These are phyloP conservation scores for Malus orientalis DNA, from an alignment of 306 rosid genomes.

Conservation along the genomic window DNA sequence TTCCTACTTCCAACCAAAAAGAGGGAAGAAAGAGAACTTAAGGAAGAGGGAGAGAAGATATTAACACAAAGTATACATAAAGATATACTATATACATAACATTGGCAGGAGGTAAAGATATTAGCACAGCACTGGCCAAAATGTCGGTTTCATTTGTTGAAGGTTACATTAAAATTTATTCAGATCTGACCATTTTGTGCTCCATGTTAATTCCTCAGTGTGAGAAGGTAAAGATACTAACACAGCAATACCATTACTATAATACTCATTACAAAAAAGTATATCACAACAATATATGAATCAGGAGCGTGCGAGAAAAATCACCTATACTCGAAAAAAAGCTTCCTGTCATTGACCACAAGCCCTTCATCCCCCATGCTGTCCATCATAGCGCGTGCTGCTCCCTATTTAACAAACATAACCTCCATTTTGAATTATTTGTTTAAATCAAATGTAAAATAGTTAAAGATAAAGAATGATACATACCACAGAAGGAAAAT, in stretches of 20 bases:
- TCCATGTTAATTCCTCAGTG: background rate
- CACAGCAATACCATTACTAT: background rate
- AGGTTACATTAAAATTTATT: background rate
- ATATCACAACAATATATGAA: background rate
- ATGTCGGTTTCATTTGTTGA: background rate
- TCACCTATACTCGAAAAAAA: slow-evolving; percentile 89
- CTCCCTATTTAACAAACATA: slow-evolving; percentile 57
- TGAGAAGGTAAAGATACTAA: background rate
- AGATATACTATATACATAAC: background rate
- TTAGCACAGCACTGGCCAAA: background rate
- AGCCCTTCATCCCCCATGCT: slow-evolving; percentile 80
- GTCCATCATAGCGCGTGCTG: slow-evolving; percentile 88
- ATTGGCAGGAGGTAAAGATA: background rate
- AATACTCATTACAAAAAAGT: background rate
- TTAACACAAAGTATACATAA: background rate
- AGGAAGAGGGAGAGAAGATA: background rate
- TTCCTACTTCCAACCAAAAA: background rate
- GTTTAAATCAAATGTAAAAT: slow-evolving; percentile 8
- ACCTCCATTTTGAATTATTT: slow-evolving; percentile 11
- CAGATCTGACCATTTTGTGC: background rate
- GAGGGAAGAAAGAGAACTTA: background rate
- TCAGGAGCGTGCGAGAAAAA: background rate
- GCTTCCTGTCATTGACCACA: slow-evolving; percentile 79
- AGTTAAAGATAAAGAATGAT: slow-evolving; percentile 11
- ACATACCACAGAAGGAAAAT: slow-evolving; percentile 91